Conservation (phyloP, 306 rosid genomes). For the Glycyrrhiza uralensis region DNA sequence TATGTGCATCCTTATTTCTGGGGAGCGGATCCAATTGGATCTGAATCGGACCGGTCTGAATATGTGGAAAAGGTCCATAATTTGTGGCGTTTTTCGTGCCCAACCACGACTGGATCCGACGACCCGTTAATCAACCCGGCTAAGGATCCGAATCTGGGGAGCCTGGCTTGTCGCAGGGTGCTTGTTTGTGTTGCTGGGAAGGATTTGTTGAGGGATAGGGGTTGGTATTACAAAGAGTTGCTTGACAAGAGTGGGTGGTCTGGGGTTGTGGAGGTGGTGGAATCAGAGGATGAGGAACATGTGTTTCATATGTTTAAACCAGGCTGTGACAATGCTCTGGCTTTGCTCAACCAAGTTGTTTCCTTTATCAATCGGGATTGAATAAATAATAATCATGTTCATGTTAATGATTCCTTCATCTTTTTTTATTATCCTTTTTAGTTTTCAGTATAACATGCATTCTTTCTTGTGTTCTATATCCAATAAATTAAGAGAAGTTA, state of each 20-base stretch:
- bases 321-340: conserved; percentile 26
- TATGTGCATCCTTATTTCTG: conserved; percentile 65
- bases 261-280: conserved; percentile 49
- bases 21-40: conserved; percentile 49
- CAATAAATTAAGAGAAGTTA: no score
- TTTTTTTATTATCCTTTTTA: neutral
- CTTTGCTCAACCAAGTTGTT: conserved; percentile 33
- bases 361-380: conserved; percentile 28
- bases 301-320: conserved; percentile 58
- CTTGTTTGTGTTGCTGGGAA: conserved; percentile 62
- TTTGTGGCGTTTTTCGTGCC: conserved; percentile 54
- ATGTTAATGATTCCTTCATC: no score
- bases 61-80: neutral
- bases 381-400: neutral
- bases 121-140: conserved; percentile 63
- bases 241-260: conserved; percentile 48
- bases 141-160: conserved; percentile 51
- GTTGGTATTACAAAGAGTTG: conserved; percentile 40
- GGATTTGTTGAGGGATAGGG: conserved; percentile 54
- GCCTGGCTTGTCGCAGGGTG: conserved; percentile 44
- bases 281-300: conserved; percentile 47
- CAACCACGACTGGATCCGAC: conserved; percentile 41
- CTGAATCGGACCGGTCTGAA: conserved; percentile 22
- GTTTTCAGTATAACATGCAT: neutral
- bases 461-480: no score